Conservation (phyloP, 805 yeast species). For the Cyberlindnera nakhonratchasimensis region DNA sequence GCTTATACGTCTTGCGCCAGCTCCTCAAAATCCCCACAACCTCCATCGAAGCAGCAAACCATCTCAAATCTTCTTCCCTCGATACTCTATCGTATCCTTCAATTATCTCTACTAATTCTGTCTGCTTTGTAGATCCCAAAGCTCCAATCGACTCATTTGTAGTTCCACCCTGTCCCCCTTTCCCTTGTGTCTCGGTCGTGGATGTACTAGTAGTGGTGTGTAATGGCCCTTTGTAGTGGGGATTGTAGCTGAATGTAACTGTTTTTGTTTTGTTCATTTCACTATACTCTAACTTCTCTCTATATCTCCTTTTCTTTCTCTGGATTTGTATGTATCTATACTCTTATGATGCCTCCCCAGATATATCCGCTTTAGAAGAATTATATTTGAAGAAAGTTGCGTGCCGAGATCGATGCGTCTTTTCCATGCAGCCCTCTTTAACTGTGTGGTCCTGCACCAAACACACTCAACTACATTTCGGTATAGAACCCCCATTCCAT, state of each 20-base stretch:
- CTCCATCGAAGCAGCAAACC: slow-evolving; percentile 19
- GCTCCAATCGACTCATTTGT: not conserved
- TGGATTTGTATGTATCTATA: not conserved
- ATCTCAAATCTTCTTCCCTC: slow-evolving; percentile 14
- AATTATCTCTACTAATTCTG: not conserved
- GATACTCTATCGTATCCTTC: slow-evolving; percentile 6
- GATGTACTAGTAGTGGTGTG: too few species aligned
- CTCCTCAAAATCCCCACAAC: slow-evolving; percentile 15
- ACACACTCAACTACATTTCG: too few species aligned
- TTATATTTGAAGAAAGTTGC: too few species aligned
- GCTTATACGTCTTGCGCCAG: slow-evolving; percentile 28
- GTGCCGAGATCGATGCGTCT: slow-evolving; percentile 2
- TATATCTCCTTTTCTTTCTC: too few species aligned
- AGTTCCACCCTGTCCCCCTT: not conserved
- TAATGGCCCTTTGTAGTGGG: not conserved
- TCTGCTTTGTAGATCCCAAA: too few species aligned
- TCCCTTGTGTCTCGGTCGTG: too few species aligned
- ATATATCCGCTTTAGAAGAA: too few species aligned
- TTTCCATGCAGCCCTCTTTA: not conserved
- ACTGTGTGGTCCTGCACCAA: too few species aligned
- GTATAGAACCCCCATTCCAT: too few species aligned
- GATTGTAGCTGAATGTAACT: slow-evolving; percentile 15
- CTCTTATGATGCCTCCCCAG: too few species aligned
- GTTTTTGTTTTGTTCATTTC: slow-evolving; percentile 9
- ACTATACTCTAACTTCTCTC: not conserved